These are phyloP conservation scores for Ophidiomyces ophidiicola DNA, from an alignment of 2,329 filamentous ascomycete genomes.

Conservation along the genomic window DNA sequence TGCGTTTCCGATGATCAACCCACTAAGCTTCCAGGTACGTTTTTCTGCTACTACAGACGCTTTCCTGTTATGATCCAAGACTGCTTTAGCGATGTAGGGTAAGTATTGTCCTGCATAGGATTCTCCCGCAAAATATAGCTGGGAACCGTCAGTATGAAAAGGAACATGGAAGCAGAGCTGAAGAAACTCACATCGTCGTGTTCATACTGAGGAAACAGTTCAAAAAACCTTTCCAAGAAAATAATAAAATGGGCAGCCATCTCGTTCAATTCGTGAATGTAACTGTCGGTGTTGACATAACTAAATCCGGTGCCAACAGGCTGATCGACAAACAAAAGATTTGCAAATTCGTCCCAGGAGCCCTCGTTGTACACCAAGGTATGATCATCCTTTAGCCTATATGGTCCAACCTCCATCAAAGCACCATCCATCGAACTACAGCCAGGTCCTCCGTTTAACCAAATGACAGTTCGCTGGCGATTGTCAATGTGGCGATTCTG, in stretches of 20 bases:
- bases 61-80: conserved; percentile 74
- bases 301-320: conserved; percentile 94
- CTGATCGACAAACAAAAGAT: conserved; percentile 92
- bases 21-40: conserved; percentile 63
- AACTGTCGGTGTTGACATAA: conserved; percentile 83
- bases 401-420: conserved; percentile 92
- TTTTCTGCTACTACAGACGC: conserved; percentile 26
- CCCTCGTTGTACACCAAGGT: conserved; percentile 72
- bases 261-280: conserved; percentile 68
- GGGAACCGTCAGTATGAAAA: background rate
- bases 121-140: conserved; percentile 92
- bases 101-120: conserved; percentile 96
- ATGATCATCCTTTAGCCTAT: conserved; percentile 63
- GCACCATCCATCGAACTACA: conserved; percentile 96
- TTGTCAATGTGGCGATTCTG: conserved; percentile 93
- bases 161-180: background rate
- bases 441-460: conserved; percentile 93
- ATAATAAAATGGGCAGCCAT: conserved; percentile 81
- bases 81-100: conserved; percentile 86
- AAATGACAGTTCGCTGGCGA: conserved; percentile 78
- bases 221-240: conserved; percentile 87
- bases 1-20: conserved; percentile 87
- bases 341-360: conserved; percentile 98
- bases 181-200: conserved; percentile 65
- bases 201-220: conserved; percentile 80